Evolutionary conservation across 805 yeast species (phyloP), one percentile per base, ranked within the genome.

Genomic region (Maudiozyma bulderi): DNA sequence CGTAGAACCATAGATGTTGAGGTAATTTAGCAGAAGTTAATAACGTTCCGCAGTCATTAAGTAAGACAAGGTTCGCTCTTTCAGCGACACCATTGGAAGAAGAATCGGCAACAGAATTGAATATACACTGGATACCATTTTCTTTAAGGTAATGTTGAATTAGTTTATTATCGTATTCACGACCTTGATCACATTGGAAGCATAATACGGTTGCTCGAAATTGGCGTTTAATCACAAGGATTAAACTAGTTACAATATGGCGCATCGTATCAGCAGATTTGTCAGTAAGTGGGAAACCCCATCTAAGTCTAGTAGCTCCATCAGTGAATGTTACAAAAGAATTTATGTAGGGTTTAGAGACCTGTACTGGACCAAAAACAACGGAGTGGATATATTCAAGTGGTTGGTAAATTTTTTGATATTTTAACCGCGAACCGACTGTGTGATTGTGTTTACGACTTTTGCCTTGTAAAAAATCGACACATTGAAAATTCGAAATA

Each of bases 361-460:
- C 8, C 14, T 26, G 11, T 3, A 32, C 30, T 43, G 30, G 29
- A 6, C 34, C 46, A 43, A 43, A 43, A 10, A 43, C 10, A 28
- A 33, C 46, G 8, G 46, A 33, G 14, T 43, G 40, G 6, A 43
- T 26, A 32, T 34, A 43, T 35, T 43, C 20, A 37, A 44, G 28
- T 5, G 42, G 37, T 29, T 37, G 10, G 29, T 44, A 44, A 3
- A 28, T 6, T 28, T 37, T 20, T 30, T 44, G 42, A 30, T 46
- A 42, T 29, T 26, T 73, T 65, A 78, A 77, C 61, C 76, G 80
- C 57, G 91, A 89, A 81, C 88, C 81, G 54, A 81, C 83, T 33
- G 47, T 47, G 66, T 76, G 75, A 64, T 72, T 74, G 57, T 78
- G 74, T 64, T 81, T 76, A 77, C 82, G 82, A 58, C 72, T 74